phyloP scores from a whole-genome alignment of 148 eudicot species.

The Rhododendron vialii region DNA sequence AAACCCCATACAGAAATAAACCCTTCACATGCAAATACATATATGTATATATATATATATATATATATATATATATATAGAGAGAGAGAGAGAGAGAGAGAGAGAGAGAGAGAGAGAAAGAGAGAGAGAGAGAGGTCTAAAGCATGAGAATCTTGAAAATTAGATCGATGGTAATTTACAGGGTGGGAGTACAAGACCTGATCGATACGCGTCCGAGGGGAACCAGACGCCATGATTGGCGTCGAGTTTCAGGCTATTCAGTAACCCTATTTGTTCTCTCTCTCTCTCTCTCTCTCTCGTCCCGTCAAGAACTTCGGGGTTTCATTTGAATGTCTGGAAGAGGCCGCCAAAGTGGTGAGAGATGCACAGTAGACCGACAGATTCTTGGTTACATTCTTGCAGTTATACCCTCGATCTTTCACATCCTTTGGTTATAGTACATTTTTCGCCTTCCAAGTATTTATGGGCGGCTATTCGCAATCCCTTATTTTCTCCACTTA shows the following conservation, averaged over 20 bases:
- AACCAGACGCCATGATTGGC: conserved; percentile 48
- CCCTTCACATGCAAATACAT: not conserved
- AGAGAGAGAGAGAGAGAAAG: not conserved
- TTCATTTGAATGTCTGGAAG: not conserved
- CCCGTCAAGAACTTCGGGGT: not conserved
- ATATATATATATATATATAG: too few relatives aligned
- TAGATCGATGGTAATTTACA: not conserved
- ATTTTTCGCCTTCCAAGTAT: too few relatives aligned
- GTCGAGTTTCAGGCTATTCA: not conserved
- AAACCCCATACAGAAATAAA: not conserved
- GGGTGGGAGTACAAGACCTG: conserved; percentile 41
- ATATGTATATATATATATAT: not conserved
- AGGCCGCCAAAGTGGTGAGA: conserved; percentile 3
- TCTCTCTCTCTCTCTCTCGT: not conserved
- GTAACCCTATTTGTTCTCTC: not conserved
- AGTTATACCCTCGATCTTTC: not conserved
- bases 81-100: not conserved
- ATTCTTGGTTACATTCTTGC: not conserved
- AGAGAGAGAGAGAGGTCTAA: not conserved
- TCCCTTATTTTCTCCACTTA: too few relatives aligned
- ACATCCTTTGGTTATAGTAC: too few relatives aligned
- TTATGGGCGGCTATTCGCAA: too few relatives aligned
- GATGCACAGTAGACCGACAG: not conserved
- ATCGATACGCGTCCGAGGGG: conserved; percentile 67
- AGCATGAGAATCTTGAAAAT: not conserved